phyloP scores from a whole-genome alignment of 1,284 basidiomycete genomes.

The Ceratorhiza oryzae-sativae region DNA sequence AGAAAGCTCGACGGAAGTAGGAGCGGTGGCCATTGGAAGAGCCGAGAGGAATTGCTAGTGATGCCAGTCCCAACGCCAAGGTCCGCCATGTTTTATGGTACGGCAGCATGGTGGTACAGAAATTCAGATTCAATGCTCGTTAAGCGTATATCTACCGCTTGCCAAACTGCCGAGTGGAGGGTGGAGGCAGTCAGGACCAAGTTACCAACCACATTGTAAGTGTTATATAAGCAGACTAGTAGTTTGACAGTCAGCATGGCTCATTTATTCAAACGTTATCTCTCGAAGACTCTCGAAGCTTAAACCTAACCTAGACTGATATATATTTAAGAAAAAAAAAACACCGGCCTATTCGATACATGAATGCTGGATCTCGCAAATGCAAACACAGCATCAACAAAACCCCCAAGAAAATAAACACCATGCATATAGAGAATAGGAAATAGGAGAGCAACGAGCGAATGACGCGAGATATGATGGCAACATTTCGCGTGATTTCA shows the following conservation, averaged over 20 bases:
- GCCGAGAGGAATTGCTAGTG: background rate
- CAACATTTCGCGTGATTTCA: slow-evolving; percentile 24
- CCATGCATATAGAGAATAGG: slow-evolving; percentile 8
- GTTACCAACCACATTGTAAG: background rate
- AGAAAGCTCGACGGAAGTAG: slow-evolving; percentile 25
- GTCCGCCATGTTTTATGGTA: slow-evolving; percentile 1
- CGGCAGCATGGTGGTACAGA: background rate
- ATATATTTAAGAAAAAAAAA: too few species aligned
- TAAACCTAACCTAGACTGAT: background rate
- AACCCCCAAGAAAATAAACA: background rate
- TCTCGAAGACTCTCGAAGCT: background rate
- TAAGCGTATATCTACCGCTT: slow-evolving; percentile 4
- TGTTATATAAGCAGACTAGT: background rate
- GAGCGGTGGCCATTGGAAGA: slow-evolving; percentile 18
- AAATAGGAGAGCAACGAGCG: background rate
- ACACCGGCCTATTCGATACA: slow-evolving; percentile 37
- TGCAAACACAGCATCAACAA: background rate
- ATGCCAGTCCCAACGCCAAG: background rate
- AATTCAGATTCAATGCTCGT: background rate
- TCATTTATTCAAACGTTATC: background rate
- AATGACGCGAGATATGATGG: background rate
- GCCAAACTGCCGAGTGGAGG: slow-evolving; percentile 15
- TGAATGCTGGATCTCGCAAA: background rate
- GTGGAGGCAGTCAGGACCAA: background rate
- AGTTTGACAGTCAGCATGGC: background rate